These are phyloP conservation scores for Calonectria leucothoes DNA, from an alignment of 2,329 filamentous ascomycete genomes.

Conservation along the genomic window DNA sequence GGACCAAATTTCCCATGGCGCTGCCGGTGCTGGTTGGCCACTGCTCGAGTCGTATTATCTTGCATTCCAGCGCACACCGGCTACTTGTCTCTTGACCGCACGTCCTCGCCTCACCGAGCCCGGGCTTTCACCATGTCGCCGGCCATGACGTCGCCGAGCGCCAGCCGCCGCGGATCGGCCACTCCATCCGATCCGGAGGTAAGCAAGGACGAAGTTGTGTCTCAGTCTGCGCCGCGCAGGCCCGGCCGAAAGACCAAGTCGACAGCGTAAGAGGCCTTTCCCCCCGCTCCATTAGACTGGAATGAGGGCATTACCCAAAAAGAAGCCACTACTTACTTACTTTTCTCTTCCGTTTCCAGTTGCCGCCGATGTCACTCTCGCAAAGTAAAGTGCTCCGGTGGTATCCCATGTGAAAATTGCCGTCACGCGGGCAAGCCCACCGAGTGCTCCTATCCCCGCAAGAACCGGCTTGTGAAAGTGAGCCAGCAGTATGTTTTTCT, in stretches of 20 bases:
- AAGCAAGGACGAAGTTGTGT: conserved; percentile 31
- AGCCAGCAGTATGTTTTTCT: conserved; percentile 42
- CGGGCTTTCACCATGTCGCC: conserved; percentile 19
- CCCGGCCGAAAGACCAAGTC: conserved; percentile 40
- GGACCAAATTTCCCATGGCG: background rate
- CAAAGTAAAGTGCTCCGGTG: conserved; percentile 50
- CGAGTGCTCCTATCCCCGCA: conserved; percentile 48
- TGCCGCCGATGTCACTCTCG: conserved; percentile 48
- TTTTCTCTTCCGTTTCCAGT: conserved; percentile 8
- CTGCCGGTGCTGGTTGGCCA: background rate
- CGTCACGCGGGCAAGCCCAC: conserved; percentile 42
- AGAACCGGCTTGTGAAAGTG: conserved; percentile 47
- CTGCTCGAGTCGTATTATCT: background rate
- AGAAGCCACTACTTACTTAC: background rate
- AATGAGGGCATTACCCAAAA: background rate
- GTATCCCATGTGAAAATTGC: conserved; percentile 48
- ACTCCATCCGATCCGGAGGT: conserved; percentile 34
- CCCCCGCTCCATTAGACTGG: background rate
- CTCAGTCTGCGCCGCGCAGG: conserved; percentile 20
- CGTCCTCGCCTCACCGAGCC: background rate
- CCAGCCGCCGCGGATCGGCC: conserved; percentile 22
- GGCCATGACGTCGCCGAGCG: conserved; percentile 28
- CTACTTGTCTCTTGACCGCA: conserved; percentile 4
- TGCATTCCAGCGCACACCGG: background rate
- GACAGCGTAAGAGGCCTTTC: conserved; percentile 32